Conservation (phyloP, 495 filamentous ascomycete species). For the Penicillium antarcticum region DNA sequence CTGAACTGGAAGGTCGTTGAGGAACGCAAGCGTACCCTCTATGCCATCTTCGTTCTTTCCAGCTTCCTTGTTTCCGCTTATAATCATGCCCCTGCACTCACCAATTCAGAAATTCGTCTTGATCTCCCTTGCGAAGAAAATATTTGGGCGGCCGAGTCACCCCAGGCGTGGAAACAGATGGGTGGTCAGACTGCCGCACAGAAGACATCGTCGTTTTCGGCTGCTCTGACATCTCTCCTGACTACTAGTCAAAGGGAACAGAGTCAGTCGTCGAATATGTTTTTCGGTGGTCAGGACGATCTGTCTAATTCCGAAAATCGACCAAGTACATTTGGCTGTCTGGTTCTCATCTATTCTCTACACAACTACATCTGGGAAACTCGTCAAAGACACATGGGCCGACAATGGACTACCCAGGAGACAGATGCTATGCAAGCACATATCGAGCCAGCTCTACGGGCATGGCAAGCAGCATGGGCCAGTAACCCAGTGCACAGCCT, state of each 20-base stretch:
- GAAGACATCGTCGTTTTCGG: constrained; percentile 66
- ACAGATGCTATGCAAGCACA: constrained; percentile 95
- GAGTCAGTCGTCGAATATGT: constrained; percentile 44
- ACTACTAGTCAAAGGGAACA: constrained; percentile 74
- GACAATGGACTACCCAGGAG: constrained; percentile 87
- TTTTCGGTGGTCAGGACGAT: constrained; percentile 34
- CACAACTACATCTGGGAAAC: constrained; percentile 99
- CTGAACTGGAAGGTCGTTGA: constrained; percentile 82
- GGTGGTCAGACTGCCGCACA: constrained; percentile 66
- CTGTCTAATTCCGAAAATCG: constrained; percentile 63
- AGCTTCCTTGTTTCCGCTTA: constrained; percentile 90
- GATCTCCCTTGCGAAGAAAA: constrained; percentile 94
- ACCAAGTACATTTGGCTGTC: constrained; percentile 91
- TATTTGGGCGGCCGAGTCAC: constrained; percentile 80
- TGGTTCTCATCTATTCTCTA: constrained; percentile 89
- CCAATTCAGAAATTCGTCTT: constrained; percentile 89
- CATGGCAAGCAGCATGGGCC: constrained; percentile 94
- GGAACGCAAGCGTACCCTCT: constrained; percentile 92
- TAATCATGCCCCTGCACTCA: constrained; percentile 84
- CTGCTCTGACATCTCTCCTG: constrained; percentile 74
- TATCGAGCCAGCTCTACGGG: constrained; percentile 89
- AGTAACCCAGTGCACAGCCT: constrained; percentile 82
- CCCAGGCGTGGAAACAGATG: constrained; percentile 71
- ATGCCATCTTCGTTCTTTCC: constrained; percentile 84
- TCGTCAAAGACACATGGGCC: constrained; percentile 82